phyloP scores from a whole-genome alignment of 1,284 basidiomycete species.

The Cutaneotrichosporon sp. region DNA sequence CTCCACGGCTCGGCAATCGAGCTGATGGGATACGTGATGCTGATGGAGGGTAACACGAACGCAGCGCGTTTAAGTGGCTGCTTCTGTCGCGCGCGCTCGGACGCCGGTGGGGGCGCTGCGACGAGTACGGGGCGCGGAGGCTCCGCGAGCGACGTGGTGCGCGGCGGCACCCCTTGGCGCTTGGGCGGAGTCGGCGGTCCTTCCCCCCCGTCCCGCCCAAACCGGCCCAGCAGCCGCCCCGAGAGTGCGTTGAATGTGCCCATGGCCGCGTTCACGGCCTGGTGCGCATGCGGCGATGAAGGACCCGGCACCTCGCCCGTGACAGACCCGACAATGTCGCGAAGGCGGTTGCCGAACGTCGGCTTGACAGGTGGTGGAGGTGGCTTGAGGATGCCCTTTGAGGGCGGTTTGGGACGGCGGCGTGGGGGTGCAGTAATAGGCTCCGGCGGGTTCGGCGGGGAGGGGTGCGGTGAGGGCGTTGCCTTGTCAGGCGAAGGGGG shows the following conservation, averaged over 20 bases:
- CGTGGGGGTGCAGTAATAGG: slow-evolving; percentile 28
- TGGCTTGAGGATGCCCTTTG: slow-evolving; percentile 52
- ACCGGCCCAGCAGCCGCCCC: slow-evolving; percentile 36
- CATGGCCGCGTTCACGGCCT: slow-evolving; percentile 28
- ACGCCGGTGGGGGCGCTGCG: not conserved
- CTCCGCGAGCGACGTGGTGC: slow-evolving; percentile 7
- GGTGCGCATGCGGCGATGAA: slow-evolving; percentile 8
- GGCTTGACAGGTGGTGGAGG: slow-evolving; percentile 52
- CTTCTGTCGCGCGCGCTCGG: slow-evolving; percentile 36
- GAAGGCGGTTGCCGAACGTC: slow-evolving; percentile 45
- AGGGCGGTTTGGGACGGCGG: slow-evolving; percentile 46
- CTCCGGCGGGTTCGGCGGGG: slow-evolving; percentile 9
- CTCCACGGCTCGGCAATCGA: slow-evolving; percentile 73
- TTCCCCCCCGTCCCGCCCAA: slow-evolving; percentile 19
- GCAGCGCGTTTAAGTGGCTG: slow-evolving; percentile 74
- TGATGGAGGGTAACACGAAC: slow-evolving; percentile 76
- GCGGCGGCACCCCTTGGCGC: slow-evolving; percentile 1
- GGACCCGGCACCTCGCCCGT: slow-evolving; percentile 32
- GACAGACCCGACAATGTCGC: slow-evolving; percentile 46
- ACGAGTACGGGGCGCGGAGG: not conserved
- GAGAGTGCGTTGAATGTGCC: slow-evolving; percentile 38
- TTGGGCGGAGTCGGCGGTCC: slow-evolving; percentile 9
- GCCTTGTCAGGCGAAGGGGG: slow-evolving; percentile 10
- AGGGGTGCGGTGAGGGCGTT: slow-evolving; percentile 9
- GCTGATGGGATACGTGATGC: slow-evolving; percentile 81